Conservation (phyloP, 306 rosid species). For the Lagenaria siceraria region DNA sequence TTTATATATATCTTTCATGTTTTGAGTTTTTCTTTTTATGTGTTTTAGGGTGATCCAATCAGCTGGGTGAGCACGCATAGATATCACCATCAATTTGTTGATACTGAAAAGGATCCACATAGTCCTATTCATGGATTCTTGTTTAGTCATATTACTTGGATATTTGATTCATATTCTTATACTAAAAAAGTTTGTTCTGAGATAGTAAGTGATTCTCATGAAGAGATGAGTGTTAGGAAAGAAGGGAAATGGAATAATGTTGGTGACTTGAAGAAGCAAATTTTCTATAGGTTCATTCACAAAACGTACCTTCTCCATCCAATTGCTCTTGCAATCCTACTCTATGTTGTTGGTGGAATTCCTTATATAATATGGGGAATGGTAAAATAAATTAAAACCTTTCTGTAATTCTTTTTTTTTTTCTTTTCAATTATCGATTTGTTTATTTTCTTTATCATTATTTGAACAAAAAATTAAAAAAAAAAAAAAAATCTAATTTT, state of each 20-base stretch:
- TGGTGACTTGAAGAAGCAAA: conserved; percentile 3
- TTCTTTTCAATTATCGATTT: too few relatives aligned
- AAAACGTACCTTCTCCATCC: background rate
- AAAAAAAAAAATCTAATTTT: too few relatives aligned
- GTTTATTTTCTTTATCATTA: background rate
- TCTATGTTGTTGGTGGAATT: conserved; percentile 25
- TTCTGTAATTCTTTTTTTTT: too few relatives aligned
- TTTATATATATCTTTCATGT: too few relatives aligned
- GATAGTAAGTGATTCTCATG: background rate
- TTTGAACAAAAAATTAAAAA: too few relatives aligned
- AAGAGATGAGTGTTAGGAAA: background rate
- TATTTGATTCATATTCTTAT: conserved; percentile 29
- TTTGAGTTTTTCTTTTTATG: too few relatives aligned
- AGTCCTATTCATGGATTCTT: conserved; percentile 82
- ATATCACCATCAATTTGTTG: conserved; percentile 10
- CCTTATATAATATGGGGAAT: conserved; percentile 51
- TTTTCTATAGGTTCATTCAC: background rate
- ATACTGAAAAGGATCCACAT: conserved; percentile 12
- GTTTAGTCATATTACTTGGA: conserved; percentile 33
- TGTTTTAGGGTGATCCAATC: background rate
- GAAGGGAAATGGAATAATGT: conserved; percentile 43
- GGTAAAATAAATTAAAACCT: conserved; percentile 23
- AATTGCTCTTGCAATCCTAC: conserved; percentile 25
- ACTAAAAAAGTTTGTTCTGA: conserved; percentile 31
- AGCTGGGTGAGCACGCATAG: conserved; percentile 74